Evolutionary conservation across 768 basidiomycete species (phyloP), one percentile per base, ranked within the genome.

Genomic region (Amanita pallidorosea): DNA sequence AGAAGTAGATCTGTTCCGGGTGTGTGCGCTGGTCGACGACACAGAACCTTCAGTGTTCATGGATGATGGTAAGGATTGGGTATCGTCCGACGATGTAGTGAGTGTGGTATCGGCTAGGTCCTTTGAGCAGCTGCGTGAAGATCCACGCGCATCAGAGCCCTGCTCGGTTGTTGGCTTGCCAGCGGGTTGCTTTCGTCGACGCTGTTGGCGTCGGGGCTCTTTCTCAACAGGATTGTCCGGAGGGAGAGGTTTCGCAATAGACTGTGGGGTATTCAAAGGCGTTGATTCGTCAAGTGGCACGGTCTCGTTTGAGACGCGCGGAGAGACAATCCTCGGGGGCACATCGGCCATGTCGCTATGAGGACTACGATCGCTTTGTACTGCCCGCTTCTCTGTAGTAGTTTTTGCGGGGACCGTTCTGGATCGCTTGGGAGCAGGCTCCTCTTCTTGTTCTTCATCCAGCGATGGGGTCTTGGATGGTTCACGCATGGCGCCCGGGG

Each of bases 1-100:
- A 12, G 71, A 71, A 17, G 60, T 66, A 11, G 70, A 71, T 36
- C 71, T 60, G 48, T 65, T 67, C 47, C 69, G 63, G 33, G 66
- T 63, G 58, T 70, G 66, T 35, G 60, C 6, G 13, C 36, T 51
- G 50, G 13, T 37, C 23, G 50, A 22, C 1, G 49, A 34, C 31
- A 18, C 17, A 2, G 23, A 29, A 15, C 7, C 20, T 9, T 20
- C 18, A 53, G 49, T 35, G 51, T 8, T 12, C 15, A 25, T 36
- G 2, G 49, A 41, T 17, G 49, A 43, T 50, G 35, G 36, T 4
- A 40, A 8, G 11, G 40, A 22, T 8, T 35, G 31, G 54, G 48
- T 36, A 53, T 52, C 38, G 53, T 43, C 49, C 35, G 54, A 45
- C 35, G 47, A 47, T 41, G 15, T 4, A 54, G 41, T 7, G 41